Percentiles rank a stretch among this genome's conserved stretches.
Evolutionary conservation across 2,329 filamentous ascomycete genomes (phyloP).

Genomic region (Delphinella strobiligena): DNA sequence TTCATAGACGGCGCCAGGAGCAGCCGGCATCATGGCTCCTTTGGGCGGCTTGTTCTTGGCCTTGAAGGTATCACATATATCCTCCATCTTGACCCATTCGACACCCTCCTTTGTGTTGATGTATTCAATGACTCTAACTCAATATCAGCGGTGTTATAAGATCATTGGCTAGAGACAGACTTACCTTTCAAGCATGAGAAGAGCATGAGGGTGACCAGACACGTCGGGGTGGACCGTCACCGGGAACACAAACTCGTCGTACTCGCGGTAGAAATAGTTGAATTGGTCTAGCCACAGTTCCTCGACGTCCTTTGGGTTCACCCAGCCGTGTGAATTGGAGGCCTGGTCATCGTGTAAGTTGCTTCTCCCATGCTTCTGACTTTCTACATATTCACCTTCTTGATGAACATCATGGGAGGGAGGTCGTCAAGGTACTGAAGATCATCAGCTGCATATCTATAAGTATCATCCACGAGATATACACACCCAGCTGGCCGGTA

Average conservation of each 20-base stretch:
- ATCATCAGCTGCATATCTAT: not conserved
- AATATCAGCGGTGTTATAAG: slow-evolving; percentile 1
- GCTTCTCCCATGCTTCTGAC: too few species aligned
- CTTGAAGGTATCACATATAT: slow-evolving; percentile 65
- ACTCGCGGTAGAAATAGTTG: slow-evolving; percentile 64
- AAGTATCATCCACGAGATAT: too few species aligned
- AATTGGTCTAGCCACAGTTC: slow-evolving; percentile 57
- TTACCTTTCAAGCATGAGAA: slow-evolving; percentile 61
- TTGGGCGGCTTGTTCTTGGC: slow-evolving; percentile 45
- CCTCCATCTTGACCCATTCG: slow-evolving; percentile 57
- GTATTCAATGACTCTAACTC: slow-evolving; percentile 46
- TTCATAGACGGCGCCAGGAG: slow-evolving; percentile 40
- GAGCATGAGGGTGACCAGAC: slow-evolving; percentile 56
- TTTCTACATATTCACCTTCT: too few species aligned
- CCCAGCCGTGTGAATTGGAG: slow-evolving; percentile 53
- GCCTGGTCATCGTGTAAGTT: too few species aligned
- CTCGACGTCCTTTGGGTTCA: slow-evolving; percentile 34
- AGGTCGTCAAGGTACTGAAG: slow-evolving; percentile 30
- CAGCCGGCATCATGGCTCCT: slow-evolving; percentile 50
- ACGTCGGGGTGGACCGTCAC: slow-evolving; percentile 69
- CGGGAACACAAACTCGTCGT: slow-evolving; percentile 65
- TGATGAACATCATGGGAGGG: slow-evolving; percentile 63
- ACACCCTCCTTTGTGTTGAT: slow-evolving; percentile 53
- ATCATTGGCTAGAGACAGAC: slow-evolving; percentile 7
- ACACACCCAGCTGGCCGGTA: slow-evolving; percentile 51